A percentile compares a stretch with the other conserved stretches of the same genome.
phyloP scores from a whole-genome alignment of 208 protist species.

The Porcisia deanei region DNA sequence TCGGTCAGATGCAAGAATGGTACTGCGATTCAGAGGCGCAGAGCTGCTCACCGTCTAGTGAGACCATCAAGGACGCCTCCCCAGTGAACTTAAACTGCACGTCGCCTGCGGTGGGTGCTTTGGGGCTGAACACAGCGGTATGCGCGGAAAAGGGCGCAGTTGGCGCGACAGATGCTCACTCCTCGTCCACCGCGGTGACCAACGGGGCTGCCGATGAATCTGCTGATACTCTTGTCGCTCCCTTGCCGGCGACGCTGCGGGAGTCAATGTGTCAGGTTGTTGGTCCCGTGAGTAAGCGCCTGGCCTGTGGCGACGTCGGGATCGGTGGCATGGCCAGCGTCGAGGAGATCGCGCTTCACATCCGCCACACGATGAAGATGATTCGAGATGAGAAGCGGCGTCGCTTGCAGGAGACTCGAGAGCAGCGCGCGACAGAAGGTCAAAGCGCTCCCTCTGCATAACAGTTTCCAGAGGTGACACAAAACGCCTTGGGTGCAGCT shows the following conservation, averaged over 20 bases:
- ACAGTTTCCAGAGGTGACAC: not conserved
- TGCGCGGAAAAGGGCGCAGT: not conserved
- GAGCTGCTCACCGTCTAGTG: not conserved
- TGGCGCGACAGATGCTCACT: not conserved
- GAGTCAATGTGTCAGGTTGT: slow-evolving; percentile 86
- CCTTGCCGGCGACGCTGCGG: slow-evolving; percentile 40
- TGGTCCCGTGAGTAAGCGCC: slow-evolving; percentile 86
- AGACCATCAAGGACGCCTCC: not conserved
- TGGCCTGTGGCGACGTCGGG: slow-evolving; percentile 96
- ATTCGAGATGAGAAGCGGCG: slow-evolving; percentile 51
- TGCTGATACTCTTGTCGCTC: not conserved
- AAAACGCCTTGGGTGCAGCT: not conserved
- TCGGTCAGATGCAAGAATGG: slow-evolving; percentile 60
- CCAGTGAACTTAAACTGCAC: not conserved
- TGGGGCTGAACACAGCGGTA: not conserved
- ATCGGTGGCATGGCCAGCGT: slow-evolving; percentile 92
- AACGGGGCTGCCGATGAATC: not conserved
- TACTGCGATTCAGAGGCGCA: slow-evolving; percentile 30
- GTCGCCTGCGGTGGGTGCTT: too few relatives aligned
- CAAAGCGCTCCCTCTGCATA: not conserved
- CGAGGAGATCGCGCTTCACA: slow-evolving; percentile 70
- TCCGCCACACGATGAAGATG: slow-evolving; percentile 64
- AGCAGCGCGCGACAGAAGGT: not conserved
- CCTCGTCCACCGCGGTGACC: not conserved
- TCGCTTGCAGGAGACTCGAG: slow-evolving; percentile 11